Evolutionary conservation across 2,329 filamentous ascomycete species (phyloP), one percentile per base, ranked within the genome.

Genomic region (Ampelomyces quisqualis): DNA sequence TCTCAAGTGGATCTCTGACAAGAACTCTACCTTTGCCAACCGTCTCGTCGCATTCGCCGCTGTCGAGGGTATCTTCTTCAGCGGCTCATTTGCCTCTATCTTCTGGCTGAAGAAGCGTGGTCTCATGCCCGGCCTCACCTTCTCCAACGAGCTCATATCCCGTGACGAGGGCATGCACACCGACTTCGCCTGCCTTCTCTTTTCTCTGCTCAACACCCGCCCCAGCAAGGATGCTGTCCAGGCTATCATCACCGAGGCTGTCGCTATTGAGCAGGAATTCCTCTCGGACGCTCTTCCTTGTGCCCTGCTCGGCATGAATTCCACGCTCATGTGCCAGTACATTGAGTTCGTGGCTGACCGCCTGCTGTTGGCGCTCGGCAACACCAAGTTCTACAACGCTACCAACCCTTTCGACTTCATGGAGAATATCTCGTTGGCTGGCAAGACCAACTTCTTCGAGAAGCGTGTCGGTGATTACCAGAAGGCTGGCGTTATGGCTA

Each of bases 371-470:
- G 85, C 93, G 21, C 86, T 98, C 32, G 93, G 93, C 64, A 96
- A 96, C 73, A 81, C 87, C 61, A 97, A 96, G 80, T 79, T 87
- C 62, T 98, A 95, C 82, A 88, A 93, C 68, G 78, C 86, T 18
- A 81, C 85, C 70, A 98, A 98, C 77, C 93, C 93, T 69, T 98
- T 98, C 70, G 93, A 98, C 79, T 98, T 98, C 74, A 98, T 98
- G 93, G 93, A 98, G 81, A 96, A 95, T 76, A 98, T 98, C 73
- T 97, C 93, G 15, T 81, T 98, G 8, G 88, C 90, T 37, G 93
- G 93, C 73, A 98, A 98, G 87, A 98, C 93, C 70, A 98, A 98
- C 84, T 98, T 98, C 82, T 98, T 98, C 71, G 93, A 98, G 86
- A 98, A 98, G 87, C 89, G 93, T 61, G 93, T 98, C 43, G 93